Base-by-base conservation (phyloP, 495 filamentous ascomycete genomes). In the Tuber brumale region DNA sequence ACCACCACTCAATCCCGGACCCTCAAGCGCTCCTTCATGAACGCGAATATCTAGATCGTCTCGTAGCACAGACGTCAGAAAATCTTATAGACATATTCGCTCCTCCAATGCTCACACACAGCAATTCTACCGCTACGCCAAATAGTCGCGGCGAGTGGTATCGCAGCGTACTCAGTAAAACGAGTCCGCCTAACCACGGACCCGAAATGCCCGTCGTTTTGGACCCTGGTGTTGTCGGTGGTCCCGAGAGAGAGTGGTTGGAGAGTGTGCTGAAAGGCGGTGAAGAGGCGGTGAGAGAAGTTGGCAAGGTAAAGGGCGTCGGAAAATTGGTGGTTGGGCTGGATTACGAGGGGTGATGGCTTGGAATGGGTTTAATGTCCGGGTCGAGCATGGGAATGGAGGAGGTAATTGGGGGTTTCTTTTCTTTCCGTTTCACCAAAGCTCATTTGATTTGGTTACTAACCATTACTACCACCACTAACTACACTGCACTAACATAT, bases 81-180 rank as follows among this genome's bases (percentile, higher is more conserved):
- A 83, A 83, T 69, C 82, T 83, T 19, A 83, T 83, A 39, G 82
- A 83, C 66, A 83, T 83, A 37, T 83, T 83, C 69, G 81, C 82
- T 8, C 79, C 82, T 39, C 81, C 82, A 16, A 76, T 81, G 72
- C 57, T 82, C 12, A 78, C 76, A 37, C 78, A 80, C 57, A 69
- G 76, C 23, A 71, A 77, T 4, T 80, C 78, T 23, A 70, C 66
- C 41, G 72, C 81, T 42, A 76, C 80, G 12, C 79, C 79, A 39
- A 78, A 75, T 35, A 81, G 74, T 57, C 79, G 81, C 42, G 81
- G 79, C 35, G 81, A 82, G 73, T 83, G 81, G 81, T 83, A 83
- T 76, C 76, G 81, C 27, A 70, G 35, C 18, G 80, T 83, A 7
- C 74, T 83, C 70, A 80, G 82, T 42, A 81, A 76, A 74, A 81